Evolutionary conservation across 2,329 filamentous ascomycete genomes (phyloP), one percentile per base, ranked within the genome.

Genomic region (Cordyceps pruinosa): DNA sequence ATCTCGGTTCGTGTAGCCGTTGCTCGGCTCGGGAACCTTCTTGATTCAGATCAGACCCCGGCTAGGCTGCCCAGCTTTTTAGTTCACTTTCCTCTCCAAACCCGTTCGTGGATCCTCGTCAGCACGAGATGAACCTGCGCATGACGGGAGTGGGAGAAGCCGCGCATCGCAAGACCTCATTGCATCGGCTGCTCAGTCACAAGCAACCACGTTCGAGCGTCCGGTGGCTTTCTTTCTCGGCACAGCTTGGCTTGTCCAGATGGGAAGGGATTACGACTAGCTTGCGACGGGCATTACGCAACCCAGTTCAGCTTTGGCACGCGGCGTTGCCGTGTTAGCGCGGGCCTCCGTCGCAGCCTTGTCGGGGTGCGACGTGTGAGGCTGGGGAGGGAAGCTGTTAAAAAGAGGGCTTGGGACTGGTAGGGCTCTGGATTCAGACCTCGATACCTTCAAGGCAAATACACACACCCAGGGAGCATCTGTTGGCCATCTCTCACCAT

Each of bases 201-300:
- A n/a, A n/a, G n/a, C n/a, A n/a, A n/a, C n/a, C n/a, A n/a, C n/a
- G n/a, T n/a, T n/a, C n/a, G n/a, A n/a, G n/a, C n/a, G n/a, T n/a
- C n/a, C 12, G 30, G 30, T 32, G 6, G 30, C 30, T 32, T 32
- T 12, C 6, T 32, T 32, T 32, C 30, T 32, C 12, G 30, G 30
- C 6, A 15, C n/a, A 17, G n/a, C 7, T 41, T 9, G 37, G n/a
- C n/a, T 41, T 41, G n/a, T 6, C 17, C 30, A 32, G 6, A 32
- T 32, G 30, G 12, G n/a, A n/a, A n/a, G n/a, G n/a, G n/a, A n/a
- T 46, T 13, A 47, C 45, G 47, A 39, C 47, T 23, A 17, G 49
- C 49, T 52, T 52, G 37, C 49, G 49, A 41, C 26, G 10, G 13
- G n/a, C n/a, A 6, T 52, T 41, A 42, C 35, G 49, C 49, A 52